phyloP scores from a whole-genome alignment of 306 rosid species.

The Vigna unguiculata region DNA sequence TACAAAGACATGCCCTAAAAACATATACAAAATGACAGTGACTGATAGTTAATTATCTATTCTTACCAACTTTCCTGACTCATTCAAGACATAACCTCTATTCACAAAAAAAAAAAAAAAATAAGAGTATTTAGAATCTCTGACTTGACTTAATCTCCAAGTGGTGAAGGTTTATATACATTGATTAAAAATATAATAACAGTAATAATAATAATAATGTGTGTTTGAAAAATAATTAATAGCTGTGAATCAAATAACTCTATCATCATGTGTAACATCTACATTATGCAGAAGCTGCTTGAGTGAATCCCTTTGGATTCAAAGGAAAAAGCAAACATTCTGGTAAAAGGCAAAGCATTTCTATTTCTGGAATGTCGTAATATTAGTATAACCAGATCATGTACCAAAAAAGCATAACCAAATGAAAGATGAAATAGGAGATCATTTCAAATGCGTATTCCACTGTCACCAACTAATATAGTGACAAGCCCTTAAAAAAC shows the following conservation, averaged over 20 bases:
- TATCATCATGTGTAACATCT: neutral
- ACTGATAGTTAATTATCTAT: neutral
- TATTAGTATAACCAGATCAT: neutral
- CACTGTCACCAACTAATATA: conserved; percentile 6
- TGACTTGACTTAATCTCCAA: neutral
- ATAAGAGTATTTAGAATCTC: neutral
- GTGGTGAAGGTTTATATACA: neutral
- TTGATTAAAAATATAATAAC: neutral
- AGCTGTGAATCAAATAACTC: neutral
- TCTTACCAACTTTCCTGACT: neutral
- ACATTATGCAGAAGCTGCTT: neutral
- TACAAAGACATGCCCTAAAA: neutral
- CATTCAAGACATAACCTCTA: neutral
- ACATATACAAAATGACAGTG: neutral
- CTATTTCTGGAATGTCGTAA: conserved; percentile 1
- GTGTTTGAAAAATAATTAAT: neutral
- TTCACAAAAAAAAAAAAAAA: neutral
- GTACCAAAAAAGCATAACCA: neutral
- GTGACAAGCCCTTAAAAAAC: neutral
- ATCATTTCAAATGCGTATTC: neutral
- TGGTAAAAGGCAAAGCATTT: neutral
- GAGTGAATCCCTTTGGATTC: neutral
- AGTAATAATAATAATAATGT: neutral
- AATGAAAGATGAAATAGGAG: neutral
- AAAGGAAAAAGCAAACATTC: neutral